A percentile compares a stretch with the other conserved stretches of the same genome.
These are phyloP conservation scores for Diaporthe eres DNA, from an alignment of 2,329 filamentous ascomycete genomes.

Conservation along the genomic window DNA sequence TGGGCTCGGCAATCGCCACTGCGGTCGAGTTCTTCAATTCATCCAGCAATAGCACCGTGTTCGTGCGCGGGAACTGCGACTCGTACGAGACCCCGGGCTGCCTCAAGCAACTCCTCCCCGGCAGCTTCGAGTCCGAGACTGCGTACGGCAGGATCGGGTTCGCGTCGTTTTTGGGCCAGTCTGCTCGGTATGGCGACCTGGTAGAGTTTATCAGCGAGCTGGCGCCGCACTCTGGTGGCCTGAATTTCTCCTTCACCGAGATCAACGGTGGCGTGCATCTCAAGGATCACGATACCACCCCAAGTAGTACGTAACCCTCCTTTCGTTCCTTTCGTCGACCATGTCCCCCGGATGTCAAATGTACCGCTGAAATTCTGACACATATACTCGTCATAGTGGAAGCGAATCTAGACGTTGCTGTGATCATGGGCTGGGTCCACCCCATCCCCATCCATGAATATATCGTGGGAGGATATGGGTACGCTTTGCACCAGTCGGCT, in stretches of 20 bases:
- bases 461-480: constrained; percentile 49
- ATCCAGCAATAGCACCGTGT: constrained; percentile 51
- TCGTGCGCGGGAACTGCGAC: not conserved
- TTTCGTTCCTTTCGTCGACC: not conserved
- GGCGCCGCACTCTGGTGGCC: not conserved
- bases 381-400: constrained; percentile 54
- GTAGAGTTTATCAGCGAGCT: not conserved
- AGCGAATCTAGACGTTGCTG: constrained; percentile 76
- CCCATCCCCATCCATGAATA: constrained; percentile 61
- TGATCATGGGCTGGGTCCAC: constrained; percentile 68
- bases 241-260: constrained; percentile 68
- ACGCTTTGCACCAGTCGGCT: constrained; percentile 19
- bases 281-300: not conserved
- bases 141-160: constrained; percentile 62
- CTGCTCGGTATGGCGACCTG: constrained; percentile 61
- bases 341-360: not conserved
- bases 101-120: constrained; percentile 54
- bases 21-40: not conserved
- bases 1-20: constrained; percentile 44
- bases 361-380: not conserved
- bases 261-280: constrained; percentile 57
- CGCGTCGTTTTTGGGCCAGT: constrained; percentile 67
- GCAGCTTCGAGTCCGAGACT: constrained; percentile 60
- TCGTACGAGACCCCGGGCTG: not conserved
- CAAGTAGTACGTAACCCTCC: too few species aligned